phyloP scores from a whole-genome alignment of 257 asterid species.

The Solanum appendiculatum region DNA sequence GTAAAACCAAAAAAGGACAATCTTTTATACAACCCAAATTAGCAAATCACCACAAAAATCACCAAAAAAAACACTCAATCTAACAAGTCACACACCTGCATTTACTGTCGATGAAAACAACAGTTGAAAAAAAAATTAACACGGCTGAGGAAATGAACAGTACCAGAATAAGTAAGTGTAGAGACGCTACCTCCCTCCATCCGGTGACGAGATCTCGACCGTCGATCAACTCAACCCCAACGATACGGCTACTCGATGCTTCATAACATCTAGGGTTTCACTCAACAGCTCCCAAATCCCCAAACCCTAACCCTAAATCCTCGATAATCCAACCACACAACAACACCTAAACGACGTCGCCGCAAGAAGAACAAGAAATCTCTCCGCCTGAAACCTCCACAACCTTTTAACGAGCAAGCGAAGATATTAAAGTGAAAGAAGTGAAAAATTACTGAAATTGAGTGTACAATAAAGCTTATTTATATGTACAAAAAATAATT shows the following conservation, averaged over 20 bases:
- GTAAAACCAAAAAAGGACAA: background rate
- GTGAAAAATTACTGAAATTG: background rate
- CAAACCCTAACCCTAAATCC: constrained; percentile 17
- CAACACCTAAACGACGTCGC: background rate
- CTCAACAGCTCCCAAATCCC: background rate
- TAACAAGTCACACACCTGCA: background rate
- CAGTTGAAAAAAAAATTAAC: background rate
- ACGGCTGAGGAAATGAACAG: constrained; percentile 59
- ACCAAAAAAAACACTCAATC: background rate
- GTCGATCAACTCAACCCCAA: constrained; percentile 55
- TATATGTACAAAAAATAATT: background rate
- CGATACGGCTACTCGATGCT: constrained; percentile 33
- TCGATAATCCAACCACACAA: background rate
- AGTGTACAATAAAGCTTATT: background rate
- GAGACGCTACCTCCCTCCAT: constrained; percentile 99
- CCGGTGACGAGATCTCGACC: constrained; percentile 80
- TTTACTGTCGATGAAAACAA: background rate
- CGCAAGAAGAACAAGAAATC: background rate
- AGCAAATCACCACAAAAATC: background rate
- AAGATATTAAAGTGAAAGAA: background rate
- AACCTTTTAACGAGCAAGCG: background rate
- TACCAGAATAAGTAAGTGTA: constrained; percentile 75
- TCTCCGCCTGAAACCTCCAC: background rate
- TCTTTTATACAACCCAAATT: background rate
- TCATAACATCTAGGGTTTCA: constrained; percentile 31